phyloP scores from a whole-genome alignment of 169 alveolate species.

The Miamiensis avidus region DNA sequence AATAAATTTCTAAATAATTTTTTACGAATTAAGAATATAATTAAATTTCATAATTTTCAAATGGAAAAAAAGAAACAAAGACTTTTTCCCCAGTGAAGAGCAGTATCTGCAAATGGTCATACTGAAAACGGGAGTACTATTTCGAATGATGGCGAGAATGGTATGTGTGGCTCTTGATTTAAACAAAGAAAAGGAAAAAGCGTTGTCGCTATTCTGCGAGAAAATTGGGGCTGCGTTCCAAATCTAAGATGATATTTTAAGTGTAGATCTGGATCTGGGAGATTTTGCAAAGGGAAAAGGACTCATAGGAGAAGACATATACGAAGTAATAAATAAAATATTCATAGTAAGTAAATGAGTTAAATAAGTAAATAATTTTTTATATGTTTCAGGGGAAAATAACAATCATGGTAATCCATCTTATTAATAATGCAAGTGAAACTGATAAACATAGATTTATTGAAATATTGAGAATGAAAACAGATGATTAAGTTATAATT shows the following conservation, averaged over 20 bases:
- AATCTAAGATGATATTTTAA: constrained; percentile 71
- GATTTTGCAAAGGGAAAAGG: constrained; percentile 42
- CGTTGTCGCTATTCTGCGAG: constrained; percentile 26
- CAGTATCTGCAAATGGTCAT: constrained; percentile 59
- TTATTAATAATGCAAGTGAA: background rate
- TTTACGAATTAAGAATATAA: too few relatives aligned
- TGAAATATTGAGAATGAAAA: background rate
- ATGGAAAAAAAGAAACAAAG: background rate
- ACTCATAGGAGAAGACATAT: constrained; percentile 63
- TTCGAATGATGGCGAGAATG: constrained; percentile 41
- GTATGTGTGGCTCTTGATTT: constrained; percentile 13
- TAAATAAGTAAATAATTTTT: too few relatives aligned
- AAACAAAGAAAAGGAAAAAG: background rate
- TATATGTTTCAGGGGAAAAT: background rate
- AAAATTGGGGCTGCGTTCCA: constrained; percentile 59
- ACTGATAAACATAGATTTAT: background rate
- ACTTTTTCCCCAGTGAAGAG: constrained; percentile 41
- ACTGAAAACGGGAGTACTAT: constrained; percentile 61
- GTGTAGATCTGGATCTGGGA: constrained; percentile 45
- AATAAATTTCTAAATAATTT: background rate
- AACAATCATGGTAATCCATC: background rate
- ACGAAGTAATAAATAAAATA: constrained; percentile 50
- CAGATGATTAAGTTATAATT: background rate
- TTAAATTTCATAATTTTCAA: background rate
- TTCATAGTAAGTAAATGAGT: too few relatives aligned